Evolutionary conservation across 78 protist species (phyloP).

Genomic region (Planoprotostelium fungivorum): DNA sequence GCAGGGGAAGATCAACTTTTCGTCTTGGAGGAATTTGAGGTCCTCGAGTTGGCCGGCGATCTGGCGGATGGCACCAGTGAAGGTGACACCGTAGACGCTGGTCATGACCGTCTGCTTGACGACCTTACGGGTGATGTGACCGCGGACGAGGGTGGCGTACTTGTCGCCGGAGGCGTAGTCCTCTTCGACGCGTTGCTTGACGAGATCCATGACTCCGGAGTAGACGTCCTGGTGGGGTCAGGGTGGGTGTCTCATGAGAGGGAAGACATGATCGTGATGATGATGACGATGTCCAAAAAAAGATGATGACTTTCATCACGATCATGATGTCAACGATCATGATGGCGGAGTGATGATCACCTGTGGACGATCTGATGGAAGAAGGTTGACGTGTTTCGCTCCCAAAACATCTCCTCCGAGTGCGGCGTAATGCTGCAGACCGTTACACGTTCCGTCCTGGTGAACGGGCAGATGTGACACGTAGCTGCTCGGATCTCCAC

Average conservation of each 20-base stretch:
- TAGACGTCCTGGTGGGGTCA: conserved; percentile 68
- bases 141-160: conserved; percentile 18
- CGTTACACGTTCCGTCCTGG: conserved; percentile 91
- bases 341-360: not conserved
- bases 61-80: conserved; percentile 84
- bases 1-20: conserved; percentile 6
- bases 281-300: too few relatives aligned
- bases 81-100: conserved; percentile 92
- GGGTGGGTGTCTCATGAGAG: not conserved
- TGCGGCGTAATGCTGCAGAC: conserved; percentile 96
- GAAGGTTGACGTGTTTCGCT: conserved; percentile 78
- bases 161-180: conserved; percentile 23
- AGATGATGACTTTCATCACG: too few relatives aligned
- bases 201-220: conserved; percentile 46
- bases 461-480: conserved; percentile 76
- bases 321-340: too few relatives aligned
- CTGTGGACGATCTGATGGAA: conserved; percentile 58
- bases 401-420: conserved; percentile 86
- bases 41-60: conserved; percentile 48
- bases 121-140: conserved; percentile 71
- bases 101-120: conserved; percentile 97
- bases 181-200: conserved; percentile 1
- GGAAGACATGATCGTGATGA: too few relatives aligned
- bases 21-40: conserved; percentile 6
- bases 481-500: conserved; percentile 27